These are phyloP conservation scores for Eurotiales sp. DNA, from an alignment of 2,329 filamentous ascomycete genomes.

Conservation along the genomic window DNA sequence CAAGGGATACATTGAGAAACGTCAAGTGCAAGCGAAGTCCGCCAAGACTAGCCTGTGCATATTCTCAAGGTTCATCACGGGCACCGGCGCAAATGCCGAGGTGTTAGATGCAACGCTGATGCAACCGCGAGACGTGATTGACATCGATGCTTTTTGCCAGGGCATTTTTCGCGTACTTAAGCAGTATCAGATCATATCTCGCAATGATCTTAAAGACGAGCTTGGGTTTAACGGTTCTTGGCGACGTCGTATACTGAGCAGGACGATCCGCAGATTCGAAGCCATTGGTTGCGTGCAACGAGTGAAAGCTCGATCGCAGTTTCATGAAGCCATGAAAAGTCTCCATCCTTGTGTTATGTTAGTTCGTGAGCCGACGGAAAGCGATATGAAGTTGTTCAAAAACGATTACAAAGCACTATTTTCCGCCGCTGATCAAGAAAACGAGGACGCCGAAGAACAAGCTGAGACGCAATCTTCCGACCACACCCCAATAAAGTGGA, in stretches of 20 bases:
- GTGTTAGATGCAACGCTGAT: conserved; percentile 15
- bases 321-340: conserved; percentile 31
- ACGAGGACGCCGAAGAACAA: conserved; percentile 28
- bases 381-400: conserved; percentile 39
- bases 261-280: conserved; percentile 44
- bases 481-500: conserved; percentile 41
- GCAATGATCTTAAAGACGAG: conserved; percentile 50
- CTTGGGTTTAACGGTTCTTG: conserved; percentile 40
- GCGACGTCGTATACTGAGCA: conserved; percentile 39
- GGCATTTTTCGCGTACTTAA: conserved; percentile 49
- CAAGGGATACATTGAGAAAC: conserved; percentile 62
- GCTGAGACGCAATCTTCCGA: conserved; percentile 6
- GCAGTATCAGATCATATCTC: conserved; percentile 49
- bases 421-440: conserved; percentile 25
- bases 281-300: conserved; percentile 44
- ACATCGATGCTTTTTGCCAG: conserved; percentile 49
- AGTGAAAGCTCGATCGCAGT: conserved; percentile 41
- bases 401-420: conserved; percentile 29
- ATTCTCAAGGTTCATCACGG: conserved; percentile 46
- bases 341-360: conserved; percentile 43
- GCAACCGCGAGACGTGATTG: conserved; percentile 32
- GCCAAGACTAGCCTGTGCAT: conserved; percentile 55
- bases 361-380: conserved; percentile 37
- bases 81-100: conserved; percentile 16
- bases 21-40: conserved; percentile 45